Conservation (phyloP, 1,284 basidiomycete genomes). For the Ganoderma sinense region DNA sequence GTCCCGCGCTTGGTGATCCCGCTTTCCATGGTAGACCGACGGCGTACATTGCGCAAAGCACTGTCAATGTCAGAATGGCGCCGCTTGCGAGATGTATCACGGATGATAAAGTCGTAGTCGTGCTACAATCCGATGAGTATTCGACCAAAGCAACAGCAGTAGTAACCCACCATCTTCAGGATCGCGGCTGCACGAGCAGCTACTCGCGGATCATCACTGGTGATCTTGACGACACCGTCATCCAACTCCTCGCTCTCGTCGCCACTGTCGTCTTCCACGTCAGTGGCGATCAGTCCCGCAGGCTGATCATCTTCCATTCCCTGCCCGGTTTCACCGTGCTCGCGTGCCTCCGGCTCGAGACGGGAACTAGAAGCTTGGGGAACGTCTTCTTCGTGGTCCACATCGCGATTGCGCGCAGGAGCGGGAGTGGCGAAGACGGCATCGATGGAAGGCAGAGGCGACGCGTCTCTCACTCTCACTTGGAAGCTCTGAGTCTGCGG, state of each 20-base stretch:
- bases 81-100: constrained; percentile 36
- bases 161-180: constrained; percentile 71
- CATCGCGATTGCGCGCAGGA: neutral
- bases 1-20: constrained; percentile 46
- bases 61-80: constrained; percentile 43
- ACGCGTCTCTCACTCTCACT: constrained; percentile 10
- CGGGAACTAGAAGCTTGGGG: constrained; percentile 1
- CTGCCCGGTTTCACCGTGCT: constrained; percentile 26
- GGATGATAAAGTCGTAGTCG: constrained; percentile 83
- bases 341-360: constrained; percentile 17
- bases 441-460: constrained; percentile 24
- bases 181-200: constrained; percentile 92
- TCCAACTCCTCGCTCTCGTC: constrained; percentile 51
- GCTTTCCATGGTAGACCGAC: constrained; percentile 42
- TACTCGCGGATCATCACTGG: constrained; percentile 80
- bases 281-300: constrained; percentile 40
- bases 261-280: constrained; percentile 38
- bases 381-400: neutral
- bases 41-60: constrained; percentile 44
- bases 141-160: neutral
- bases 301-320: constrained; percentile 21
- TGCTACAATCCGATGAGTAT: constrained; percentile 54
- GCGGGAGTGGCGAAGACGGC: constrained; percentile 23
- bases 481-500: constrained; percentile 5
- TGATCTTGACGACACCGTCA: constrained; percentile 73